Base-by-base conservation (phyloP, 1,284 basidiomycete species). In the Macrocystidia cucumis region DNA sequence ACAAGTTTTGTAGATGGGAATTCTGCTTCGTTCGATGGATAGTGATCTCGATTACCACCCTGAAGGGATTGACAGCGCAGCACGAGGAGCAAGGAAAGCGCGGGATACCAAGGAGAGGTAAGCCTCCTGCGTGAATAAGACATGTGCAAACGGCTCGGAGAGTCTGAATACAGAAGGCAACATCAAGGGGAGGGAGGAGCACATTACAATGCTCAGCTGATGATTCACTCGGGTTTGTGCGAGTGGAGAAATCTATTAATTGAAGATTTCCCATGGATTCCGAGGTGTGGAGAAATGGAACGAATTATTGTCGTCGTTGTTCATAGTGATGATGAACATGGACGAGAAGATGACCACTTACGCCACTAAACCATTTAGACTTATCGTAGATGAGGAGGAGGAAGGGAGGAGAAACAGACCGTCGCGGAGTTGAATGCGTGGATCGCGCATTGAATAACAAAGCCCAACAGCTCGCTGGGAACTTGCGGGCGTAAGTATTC, bases 341-440 rank as follows among this genome's bases (percentile, higher is more conserved):
- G 6, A n/a, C 23, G 34, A 31, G 22, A 21, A 42, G 43, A 39
- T 37, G 39, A 44, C 44, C 33, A 35, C n/a, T 43, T 40, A 40
- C 52, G 56, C 59, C 58, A 59, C 56, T 52, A 56, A 50, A 43
- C 56, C 58, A 53, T 58, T 56, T 50, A 45, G 50, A 50, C 30
- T 37, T 22, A 25, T 25, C 23, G 23, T 25, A 18, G 18, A 16
- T 11, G 13, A 37, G 41, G 43, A 40, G 35, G 39, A 32, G 40
- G 42, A 34, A 34, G 38, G 41, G 37, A 41, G 22, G 25, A 35
- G 25, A 42, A 26, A 38, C 35, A 13, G 22, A 16, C 31, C 20
- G 22, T 30, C 38, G 32, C 35, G 39, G 37, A 38, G 36, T 56
- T 49, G 48, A 48, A 48, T 50, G 46, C 49, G 49, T 44, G 43